phyloP scores from a whole-genome alignment of 2,329 filamentous ascomycete genomes.

The Aspergillus oerlinghausenensis region DNA sequence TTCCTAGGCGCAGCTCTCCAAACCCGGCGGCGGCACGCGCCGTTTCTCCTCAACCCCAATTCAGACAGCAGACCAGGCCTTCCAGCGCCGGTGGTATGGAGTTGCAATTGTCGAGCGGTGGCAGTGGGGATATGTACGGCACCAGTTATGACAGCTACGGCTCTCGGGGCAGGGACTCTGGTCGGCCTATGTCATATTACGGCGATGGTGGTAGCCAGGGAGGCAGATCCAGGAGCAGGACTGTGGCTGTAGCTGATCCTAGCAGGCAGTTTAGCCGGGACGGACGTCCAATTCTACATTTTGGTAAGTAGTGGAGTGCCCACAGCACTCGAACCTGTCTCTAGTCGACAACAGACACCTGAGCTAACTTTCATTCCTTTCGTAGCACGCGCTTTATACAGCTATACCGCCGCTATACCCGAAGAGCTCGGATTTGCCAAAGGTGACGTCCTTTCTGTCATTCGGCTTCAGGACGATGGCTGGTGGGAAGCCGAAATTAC shows the following conservation, averaged over 20 bases:
- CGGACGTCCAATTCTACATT: slow-evolving; percentile 83
- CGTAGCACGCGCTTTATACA: slow-evolving; percentile 84
- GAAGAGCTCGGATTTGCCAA: slow-evolving; percentile 92
- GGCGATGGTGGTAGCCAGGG: slow-evolving; percentile 48
- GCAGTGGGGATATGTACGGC: slow-evolving; percentile 52
- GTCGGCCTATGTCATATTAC: slow-evolving; percentile 47
- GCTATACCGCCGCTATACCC: slow-evolving; percentile 89
- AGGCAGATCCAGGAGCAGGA: slow-evolving; percentile 66
- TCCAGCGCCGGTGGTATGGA: slow-evolving; percentile 56
- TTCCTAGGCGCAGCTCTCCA: slow-evolving; percentile 1
- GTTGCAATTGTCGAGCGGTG: slow-evolving; percentile 58
- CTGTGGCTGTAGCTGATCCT: slow-evolving; percentile 70
- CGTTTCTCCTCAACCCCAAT: slow-evolving; percentile 45
- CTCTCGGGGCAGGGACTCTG: slow-evolving; percentile 37
- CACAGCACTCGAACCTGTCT: background rate
- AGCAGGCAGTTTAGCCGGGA: slow-evolving; percentile 72
- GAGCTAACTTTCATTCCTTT: background rate
- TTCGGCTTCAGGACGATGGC: slow-evolving; percentile 91
- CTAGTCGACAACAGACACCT: background rate
- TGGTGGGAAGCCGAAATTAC: slow-evolving; percentile 99
- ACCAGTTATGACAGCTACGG: slow-evolving; percentile 29
- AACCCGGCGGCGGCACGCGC: slow-evolving; percentile 5
- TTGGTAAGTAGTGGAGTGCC: slow-evolving; percentile 69
- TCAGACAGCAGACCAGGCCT: slow-evolving; percentile 47
- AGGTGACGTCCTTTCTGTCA: slow-evolving; percentile 82